Conservation (phyloP, 116 monocot species). For the Zostera marina region DNA sequence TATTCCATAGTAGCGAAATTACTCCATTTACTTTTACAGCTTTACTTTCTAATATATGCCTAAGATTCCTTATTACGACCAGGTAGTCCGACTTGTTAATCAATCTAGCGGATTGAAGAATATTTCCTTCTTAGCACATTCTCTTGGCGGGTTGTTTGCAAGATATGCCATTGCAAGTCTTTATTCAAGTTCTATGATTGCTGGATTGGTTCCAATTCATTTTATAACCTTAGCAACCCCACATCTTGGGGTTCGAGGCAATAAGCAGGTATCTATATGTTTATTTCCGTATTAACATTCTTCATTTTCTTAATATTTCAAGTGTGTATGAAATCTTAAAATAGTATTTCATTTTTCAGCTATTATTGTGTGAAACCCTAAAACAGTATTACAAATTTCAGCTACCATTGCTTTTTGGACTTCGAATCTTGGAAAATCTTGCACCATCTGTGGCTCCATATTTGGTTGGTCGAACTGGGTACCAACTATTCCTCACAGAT, state of each 20-base stretch:
- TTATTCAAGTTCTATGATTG: constrained; percentile 45
- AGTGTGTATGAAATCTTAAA: not conserved
- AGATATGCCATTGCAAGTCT: constrained; percentile 74
- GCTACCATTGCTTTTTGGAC: constrained; percentile 83
- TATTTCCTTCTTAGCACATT: constrained; percentile 81
- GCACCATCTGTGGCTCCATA: constrained; percentile 62
- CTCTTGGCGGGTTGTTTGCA: constrained; percentile 80
- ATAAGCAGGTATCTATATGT: constrained; percentile 37
- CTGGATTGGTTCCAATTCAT: constrained; percentile 56
- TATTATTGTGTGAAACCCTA: constrained; percentile 30
- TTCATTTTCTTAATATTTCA: no score
- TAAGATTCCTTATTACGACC: not conserved
- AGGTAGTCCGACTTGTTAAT: constrained; percentile 52
- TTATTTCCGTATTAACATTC: no score
- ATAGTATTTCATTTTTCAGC: constrained; percentile 21
- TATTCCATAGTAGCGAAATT: not conserved
- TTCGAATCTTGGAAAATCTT: constrained; percentile 74
- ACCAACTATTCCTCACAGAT: constrained; percentile 84
- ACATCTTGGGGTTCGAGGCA: constrained; percentile 84
- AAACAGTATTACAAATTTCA: constrained; percentile 10
- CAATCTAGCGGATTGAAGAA: constrained; percentile 43
- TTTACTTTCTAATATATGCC: no score
- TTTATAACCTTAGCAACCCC: constrained; percentile 92
- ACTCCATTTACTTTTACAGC: no score
- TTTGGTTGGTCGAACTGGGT: constrained; percentile 63